phyloP scores from a whole-genome alignment of 129 eudicot genomes.

The Logfia minima region DNA sequence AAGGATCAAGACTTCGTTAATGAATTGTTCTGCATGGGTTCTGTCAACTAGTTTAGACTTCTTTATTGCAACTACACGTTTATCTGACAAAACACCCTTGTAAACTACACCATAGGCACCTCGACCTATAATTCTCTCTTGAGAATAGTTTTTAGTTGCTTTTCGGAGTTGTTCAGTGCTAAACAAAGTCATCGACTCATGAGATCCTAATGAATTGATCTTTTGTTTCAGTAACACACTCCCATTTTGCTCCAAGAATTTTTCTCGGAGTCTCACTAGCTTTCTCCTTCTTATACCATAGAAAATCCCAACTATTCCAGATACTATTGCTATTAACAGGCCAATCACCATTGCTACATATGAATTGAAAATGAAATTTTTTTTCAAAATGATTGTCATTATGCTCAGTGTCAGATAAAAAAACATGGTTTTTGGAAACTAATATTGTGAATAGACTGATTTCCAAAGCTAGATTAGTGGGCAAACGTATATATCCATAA shows the following conservation, averaged over 20 bases:
- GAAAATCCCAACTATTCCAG: background rate
- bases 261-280: background rate
- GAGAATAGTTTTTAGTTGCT: background rate
- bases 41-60: background rate
- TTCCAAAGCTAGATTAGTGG: background rate
- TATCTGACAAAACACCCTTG: background rate
- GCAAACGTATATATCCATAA: background rate
- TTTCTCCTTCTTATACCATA: background rate
- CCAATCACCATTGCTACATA: background rate
- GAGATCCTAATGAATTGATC: conserved; percentile 6
- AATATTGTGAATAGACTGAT: background rate
- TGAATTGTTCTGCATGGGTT: conserved; percentile 8
- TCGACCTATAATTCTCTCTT: background rate
- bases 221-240: conserved; percentile 11
- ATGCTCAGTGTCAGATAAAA: background rate
- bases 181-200: conserved; percentile 4
- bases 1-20: conserved; percentile 1
- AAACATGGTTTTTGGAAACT: background rate
- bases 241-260: conserved; percentile 10
- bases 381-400: background rate
- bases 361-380: background rate
- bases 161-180: background rate
- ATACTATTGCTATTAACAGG: background rate
- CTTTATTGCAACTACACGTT: conserved; percentile 18
- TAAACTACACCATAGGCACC: conserved; percentile 10